Conservation (phyloP, 2,329 filamentous ascomycete species). For the Salinomyces thailandicus region DNA sequence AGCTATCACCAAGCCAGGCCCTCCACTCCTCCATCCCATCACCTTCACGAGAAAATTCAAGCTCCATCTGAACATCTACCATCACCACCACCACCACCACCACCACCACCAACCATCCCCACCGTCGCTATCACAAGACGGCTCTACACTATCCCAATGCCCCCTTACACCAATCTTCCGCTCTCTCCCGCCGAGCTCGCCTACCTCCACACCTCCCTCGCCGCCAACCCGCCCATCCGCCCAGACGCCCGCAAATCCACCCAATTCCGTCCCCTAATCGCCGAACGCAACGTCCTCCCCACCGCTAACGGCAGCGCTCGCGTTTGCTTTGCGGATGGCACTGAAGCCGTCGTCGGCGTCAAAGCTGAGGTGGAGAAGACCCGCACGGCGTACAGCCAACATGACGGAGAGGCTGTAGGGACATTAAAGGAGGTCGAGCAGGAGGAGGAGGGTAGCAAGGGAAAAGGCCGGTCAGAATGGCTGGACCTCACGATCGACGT, state of each 20-base stretch:
- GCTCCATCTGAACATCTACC: not conserved
- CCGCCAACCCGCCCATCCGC: constrained; percentile 71
- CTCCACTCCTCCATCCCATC: too few species aligned
- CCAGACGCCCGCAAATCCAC: constrained; percentile 73
- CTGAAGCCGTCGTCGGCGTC: constrained; percentile 88
- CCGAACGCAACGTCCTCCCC: constrained; percentile 83
- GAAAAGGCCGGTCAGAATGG: constrained; percentile 56
- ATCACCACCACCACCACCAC: not conserved
- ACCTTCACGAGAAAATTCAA: too few species aligned
- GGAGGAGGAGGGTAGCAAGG: constrained; percentile 21
- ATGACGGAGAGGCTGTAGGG: constrained; percentile 7
- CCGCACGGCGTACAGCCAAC: constrained; percentile 8
- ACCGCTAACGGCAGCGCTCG: constrained; percentile 85
- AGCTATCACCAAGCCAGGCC: too few species aligned
- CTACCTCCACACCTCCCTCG: constrained; percentile 82
- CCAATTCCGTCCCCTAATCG: constrained; percentile 82
- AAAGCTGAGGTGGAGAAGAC: constrained; percentile 87
- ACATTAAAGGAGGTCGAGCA: constrained; percentile 12
- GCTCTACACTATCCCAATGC: constrained; percentile 38
- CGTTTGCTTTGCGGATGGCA: constrained; percentile 89
- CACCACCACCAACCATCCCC: not conserved
- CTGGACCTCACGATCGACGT: constrained; percentile 87
- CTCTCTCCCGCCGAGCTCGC: constrained; percentile 93
- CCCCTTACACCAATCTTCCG: constrained; percentile 50
- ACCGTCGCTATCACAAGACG: not conserved